A percentile compares a stretch with the other conserved stretches of the same genome.
Conservation (phyloP, 371 early-diverging fungal genomes). For the Umbelopsis sp. region DNA sequence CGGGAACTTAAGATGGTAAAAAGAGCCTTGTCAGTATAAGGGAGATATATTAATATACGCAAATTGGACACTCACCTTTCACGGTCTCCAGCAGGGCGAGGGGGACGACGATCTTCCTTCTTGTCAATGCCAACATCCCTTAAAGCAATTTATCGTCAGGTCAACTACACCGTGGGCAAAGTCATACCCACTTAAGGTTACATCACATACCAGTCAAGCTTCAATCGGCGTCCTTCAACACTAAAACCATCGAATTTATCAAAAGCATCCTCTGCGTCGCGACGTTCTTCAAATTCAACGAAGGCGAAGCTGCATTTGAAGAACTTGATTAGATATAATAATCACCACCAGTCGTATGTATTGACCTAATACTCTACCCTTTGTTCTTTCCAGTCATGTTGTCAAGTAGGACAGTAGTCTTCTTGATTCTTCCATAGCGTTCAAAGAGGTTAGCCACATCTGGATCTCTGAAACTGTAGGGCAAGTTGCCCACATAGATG, state of each 20-base stretch:
- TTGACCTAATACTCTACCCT: constrained; percentile 52
- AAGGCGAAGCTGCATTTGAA: constrained; percentile 67
- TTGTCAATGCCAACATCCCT: constrained; percentile 72
- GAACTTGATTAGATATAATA: not conserved
- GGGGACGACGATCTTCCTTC: constrained; percentile 58
- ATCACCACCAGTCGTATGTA: no score
- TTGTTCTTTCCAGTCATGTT: constrained; percentile 76
- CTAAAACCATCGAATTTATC: constrained; percentile 72
- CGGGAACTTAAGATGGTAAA: not conserved
- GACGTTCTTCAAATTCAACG: constrained; percentile 76
- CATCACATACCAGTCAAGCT: constrained; percentile 70
- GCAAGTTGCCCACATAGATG: constrained; percentile 80
- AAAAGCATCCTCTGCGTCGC: constrained; percentile 79
- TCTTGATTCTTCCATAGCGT: constrained; percentile 68
- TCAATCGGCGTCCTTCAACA: constrained; percentile 75
- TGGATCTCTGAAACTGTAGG: constrained; percentile 73
- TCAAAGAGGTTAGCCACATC: constrained; percentile 77
- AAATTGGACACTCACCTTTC: not conserved
- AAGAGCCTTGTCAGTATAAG: no score
- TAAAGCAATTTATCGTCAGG: not conserved
- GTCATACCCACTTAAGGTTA: not conserved
- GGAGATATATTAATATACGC: not conserved
- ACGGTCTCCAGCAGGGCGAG: constrained; percentile 23
- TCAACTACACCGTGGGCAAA: not conserved
- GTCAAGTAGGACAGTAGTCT: constrained; percentile 75